These are phyloP conservation scores for Cairneyella variabilis DNA, from an alignment of 495 filamentous ascomycete species.

Conservation along the genomic window DNA sequence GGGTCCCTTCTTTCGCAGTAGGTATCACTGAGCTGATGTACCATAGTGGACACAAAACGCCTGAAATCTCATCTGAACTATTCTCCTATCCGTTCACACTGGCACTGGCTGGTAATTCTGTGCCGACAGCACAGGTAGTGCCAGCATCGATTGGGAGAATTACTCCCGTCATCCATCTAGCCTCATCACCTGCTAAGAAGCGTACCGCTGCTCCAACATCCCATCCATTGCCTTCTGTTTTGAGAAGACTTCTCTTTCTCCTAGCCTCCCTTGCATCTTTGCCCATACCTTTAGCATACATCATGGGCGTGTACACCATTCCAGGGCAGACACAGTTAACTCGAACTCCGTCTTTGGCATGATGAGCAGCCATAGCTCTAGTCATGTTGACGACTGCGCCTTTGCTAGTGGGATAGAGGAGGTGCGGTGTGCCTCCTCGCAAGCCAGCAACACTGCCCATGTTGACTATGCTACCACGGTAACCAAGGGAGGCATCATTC, in stretches of 20 bases:
- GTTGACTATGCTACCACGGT: constrained; percentile 49
- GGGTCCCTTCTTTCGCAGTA: no score
- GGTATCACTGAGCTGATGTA: no score
- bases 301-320: constrained; percentile 61
- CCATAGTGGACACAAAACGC: no score
- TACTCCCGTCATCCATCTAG: constrained; percentile 2
- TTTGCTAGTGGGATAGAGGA: constrained; percentile 60
- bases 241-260: constrained; percentile 44
- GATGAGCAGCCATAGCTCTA: constrained; percentile 54
- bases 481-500: constrained; percentile 31
- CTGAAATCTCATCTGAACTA: no score
- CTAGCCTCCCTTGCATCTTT: constrained; percentile 43
- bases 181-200: constrained; percentile 4
- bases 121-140: neutral
- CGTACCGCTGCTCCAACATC: constrained; percentile 34
- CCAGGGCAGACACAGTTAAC: constrained; percentile 60
- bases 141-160: constrained; percentile 1
- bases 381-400: constrained; percentile 58
- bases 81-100: neutral
- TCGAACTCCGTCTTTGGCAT: constrained; percentile 47
- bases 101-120: neutral
- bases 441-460: constrained; percentile 55
- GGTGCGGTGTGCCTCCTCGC: constrained; percentile 52
- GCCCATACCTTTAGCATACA: constrained; percentile 49
- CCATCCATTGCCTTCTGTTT: constrained; percentile 52